A percentile compares a stretch with the other conserved stretches of the same genome.
These are phyloP conservation scores for Sporothrix schenckii DNA, from an alignment of 2,329 filamentous ascomycete genomes.

Conservation along the genomic window DNA sequence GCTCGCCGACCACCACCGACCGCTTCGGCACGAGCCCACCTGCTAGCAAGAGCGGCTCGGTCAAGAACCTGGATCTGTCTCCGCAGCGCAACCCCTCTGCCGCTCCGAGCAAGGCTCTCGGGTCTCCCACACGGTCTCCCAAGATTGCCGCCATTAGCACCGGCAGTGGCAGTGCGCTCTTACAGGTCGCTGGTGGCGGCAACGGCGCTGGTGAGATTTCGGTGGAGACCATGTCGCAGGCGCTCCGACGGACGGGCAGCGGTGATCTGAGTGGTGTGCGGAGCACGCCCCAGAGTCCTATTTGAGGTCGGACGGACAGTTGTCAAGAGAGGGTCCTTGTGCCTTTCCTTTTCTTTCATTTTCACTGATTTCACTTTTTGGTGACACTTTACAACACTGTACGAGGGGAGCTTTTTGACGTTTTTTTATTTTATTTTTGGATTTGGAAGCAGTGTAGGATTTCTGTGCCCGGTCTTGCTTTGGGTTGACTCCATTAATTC, in stretches of 20 bases:
- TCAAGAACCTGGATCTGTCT: slow-evolving; percentile 74
- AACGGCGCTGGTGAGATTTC: slow-evolving; percentile 68
- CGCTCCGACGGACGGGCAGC: slow-evolving; percentile 80
- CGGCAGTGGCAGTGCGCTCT: slow-evolving; percentile 16
- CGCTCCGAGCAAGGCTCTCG: slow-evolving; percentile 49
- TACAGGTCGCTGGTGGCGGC: slow-evolving; percentile 1
- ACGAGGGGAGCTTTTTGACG: not conserved
- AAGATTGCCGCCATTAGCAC: slow-evolving; percentile 38
- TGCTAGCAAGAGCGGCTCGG: slow-evolving; percentile 72
- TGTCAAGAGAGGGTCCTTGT: not conserved
- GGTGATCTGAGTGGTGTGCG: slow-evolving; percentile 67
- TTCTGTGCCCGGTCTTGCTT: not conserved
- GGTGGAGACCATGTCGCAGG: slow-evolving; percentile 93
- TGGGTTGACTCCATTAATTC: not conserved
- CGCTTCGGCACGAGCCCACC: slow-evolving; percentile 67
- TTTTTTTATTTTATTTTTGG: not conserved
- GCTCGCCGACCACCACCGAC: slow-evolving; percentile 68
- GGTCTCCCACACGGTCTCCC: slow-evolving; percentile 55
- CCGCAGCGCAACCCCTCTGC: slow-evolving; percentile 53
- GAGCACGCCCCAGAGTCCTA: slow-evolving; percentile 62
- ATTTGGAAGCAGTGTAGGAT: slow-evolving; percentile 3
- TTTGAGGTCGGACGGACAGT: slow-evolving; percentile 37
- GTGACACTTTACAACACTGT: not conserved
- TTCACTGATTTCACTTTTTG: not conserved
- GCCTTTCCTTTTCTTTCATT: slow-evolving; percentile 13